Percentiles rank a stretch among this genome's conserved stretches.
Evolutionary conservation across 805 yeast species (phyloP).

Genomic region (Wickerhamiella lipophila): DNA sequence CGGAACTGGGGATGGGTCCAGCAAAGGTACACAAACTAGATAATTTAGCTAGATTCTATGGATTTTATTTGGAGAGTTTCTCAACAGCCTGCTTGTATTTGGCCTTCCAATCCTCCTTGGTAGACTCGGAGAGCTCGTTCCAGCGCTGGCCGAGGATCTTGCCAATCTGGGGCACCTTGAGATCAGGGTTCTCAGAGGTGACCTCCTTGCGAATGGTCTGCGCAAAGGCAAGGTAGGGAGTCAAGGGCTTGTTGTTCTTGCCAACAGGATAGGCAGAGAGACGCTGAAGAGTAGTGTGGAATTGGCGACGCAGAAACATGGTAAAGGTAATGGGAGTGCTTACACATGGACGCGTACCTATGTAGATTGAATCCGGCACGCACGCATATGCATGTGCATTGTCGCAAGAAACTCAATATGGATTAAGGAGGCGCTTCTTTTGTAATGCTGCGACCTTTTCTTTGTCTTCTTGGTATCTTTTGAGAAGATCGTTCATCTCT

Average conservation of each 20-base stretch:
- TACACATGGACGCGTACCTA: not conserved
- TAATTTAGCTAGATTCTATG: not conserved
- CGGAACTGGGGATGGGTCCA: too few species aligned
- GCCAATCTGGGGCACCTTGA: slow-evolving; percentile 81
- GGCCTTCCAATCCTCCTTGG: slow-evolving; percentile 35
- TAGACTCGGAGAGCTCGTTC: slow-evolving; percentile 75
- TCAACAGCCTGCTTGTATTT: slow-evolving; percentile 59
- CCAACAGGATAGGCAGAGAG: slow-evolving; percentile 14
- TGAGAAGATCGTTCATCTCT: slow-evolving; percentile 77
- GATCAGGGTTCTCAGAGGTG: slow-evolving; percentile 88
- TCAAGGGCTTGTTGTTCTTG: slow-evolving; percentile 42
- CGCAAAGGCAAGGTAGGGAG: slow-evolving; percentile 97
- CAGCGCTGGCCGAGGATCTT: slow-evolving; percentile 85
- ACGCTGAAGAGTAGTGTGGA: slow-evolving; percentile 18
- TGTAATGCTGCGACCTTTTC: slow-evolving; percentile 66
- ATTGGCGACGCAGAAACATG: slow-evolving; percentile 3
- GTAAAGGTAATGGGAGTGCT: not conserved
- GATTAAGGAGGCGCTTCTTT: slow-evolving; percentile 72
- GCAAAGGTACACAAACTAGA: not conserved
- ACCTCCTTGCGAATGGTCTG: slow-evolving; percentile 90
- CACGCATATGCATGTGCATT: not conserved
- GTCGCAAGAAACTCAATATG: slow-evolving; percentile 37
- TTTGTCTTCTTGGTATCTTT: slow-evolving; percentile 82
- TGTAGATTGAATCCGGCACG: too few species aligned
- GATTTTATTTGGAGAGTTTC: not conserved